Base-by-base conservation (phyloP, 75 land plant genomes). In the Pinus tabuliformis region DNA sequence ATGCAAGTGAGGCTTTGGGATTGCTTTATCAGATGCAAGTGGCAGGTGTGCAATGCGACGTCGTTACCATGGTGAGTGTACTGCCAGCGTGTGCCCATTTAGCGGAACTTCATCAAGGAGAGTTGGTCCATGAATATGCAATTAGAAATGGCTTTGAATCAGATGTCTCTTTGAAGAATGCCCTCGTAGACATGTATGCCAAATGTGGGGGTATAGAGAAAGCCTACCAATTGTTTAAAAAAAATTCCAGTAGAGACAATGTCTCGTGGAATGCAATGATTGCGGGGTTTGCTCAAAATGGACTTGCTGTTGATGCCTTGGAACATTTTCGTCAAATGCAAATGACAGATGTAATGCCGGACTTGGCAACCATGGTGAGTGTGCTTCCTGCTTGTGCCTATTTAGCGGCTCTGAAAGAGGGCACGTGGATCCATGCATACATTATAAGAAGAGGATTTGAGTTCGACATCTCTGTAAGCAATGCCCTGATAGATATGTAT, bases 401-500 rank as follows among this genome's bases (percentile, higher is more conserved):
- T 20, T 30, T 81, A 17, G 45, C 73, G 39, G 61, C 58, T 62
- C 52, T 84, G 72, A 16, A 56, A 58, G 49, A n/a, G 13, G 92
- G 89, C 30, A 73, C 71, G 81, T 74, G 80, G 28, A 57, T 85
- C 30, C 92, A 90, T 74, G 79, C 73, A 49, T 83, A 57, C 74
- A 81, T 72, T 1, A 68, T 87, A 3, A 89, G 84, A 65, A 78
- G 73, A 59, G 89, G 87, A n/a, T 58, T 83, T 59, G 82, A 75
- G 28, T 59, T 81, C 0, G 45, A 82, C 15, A 86, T 85, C 0
- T 75, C 84, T 58, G 88, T 82, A 2, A 89, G 91, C 39, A 89
- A 89, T 80, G 84, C 91, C 37, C 58, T 89, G 4, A 15, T 84
- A 13, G 81, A 85, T 1, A 75, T 89, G 79, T 89, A 89, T 77